A percentile compares a stretch with the other conserved stretches of the same genome.
These are phyloP conservation scores for Amaranthus cruentus DNA, from an alignment of 148 eudicot genomes.

Conservation along the genomic window DNA sequence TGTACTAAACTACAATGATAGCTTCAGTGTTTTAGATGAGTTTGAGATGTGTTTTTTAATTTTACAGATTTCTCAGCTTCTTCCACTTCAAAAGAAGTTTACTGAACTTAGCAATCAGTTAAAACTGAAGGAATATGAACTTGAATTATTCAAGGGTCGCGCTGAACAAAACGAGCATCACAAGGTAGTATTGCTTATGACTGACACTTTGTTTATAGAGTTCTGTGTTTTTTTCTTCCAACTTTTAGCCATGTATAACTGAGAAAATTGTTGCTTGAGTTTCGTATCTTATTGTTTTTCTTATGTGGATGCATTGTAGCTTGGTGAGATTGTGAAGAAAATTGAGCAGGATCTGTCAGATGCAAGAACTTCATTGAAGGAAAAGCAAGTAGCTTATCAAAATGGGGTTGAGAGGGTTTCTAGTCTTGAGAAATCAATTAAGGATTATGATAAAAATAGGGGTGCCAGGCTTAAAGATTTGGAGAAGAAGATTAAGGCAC, in stretches of 20 bases:
- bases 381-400: constrained; percentile 51
- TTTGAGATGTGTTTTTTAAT: not conserved
- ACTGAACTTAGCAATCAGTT: constrained; percentile 65
- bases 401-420: constrained; percentile 60
- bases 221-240: not conserved
- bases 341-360: constrained; percentile 83
- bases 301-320: constrained; percentile 39
- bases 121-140: constrained; percentile 82
- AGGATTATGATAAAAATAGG: constrained; percentile 64
- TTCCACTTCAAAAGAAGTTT: constrained; percentile 75
- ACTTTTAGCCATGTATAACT: not conserved
- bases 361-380: constrained; percentile 59
- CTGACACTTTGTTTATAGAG: not conserved
- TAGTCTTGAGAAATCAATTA: constrained; percentile 68
- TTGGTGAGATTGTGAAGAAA: constrained; percentile 73
- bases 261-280: not conserved
- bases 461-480: constrained; percentile 72
- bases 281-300: not conserved
- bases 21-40: not conserved
- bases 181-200: constrained; percentile 50
- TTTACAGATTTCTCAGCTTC: constrained; percentile 64
- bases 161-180: constrained; percentile 97
- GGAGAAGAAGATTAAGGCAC: constrained; percentile 71
- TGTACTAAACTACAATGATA: not conserved
- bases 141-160: constrained; percentile 68